Percentiles rank a stretch among this genome's conserved stretches.
These are phyloP conservation scores for Pilasporangium apinafurcum DNA, from an alignment of 352 stramenopile species.

Conservation along the genomic window DNA sequence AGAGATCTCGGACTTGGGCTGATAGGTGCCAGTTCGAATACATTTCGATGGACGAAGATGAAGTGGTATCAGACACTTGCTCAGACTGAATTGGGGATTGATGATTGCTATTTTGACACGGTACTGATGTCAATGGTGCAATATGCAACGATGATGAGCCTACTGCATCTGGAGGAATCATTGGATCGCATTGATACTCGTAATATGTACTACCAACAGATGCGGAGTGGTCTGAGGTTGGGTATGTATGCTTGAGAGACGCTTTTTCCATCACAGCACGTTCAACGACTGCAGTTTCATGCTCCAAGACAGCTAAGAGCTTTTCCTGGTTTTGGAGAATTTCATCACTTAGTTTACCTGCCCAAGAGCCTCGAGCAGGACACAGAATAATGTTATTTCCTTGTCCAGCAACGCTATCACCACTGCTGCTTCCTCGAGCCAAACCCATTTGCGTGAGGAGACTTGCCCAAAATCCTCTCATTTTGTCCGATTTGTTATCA, in stretches of 20 bases:
- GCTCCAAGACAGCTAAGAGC: slow-evolving; percentile 62
- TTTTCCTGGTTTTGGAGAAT: slow-evolving; percentile 83
- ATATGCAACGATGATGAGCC: not conserved
- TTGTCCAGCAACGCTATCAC: not conserved
- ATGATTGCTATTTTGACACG: too few relatives aligned
- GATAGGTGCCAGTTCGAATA: slow-evolving; percentile 47
- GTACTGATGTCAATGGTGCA: not conserved
- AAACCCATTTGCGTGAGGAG: slow-evolving; percentile 24
- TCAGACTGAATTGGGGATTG: too few relatives aligned
- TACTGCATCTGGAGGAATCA: slow-evolving; percentile 31
- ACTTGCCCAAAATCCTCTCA: slow-evolving; percentile 49
- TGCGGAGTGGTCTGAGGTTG: slow-evolving; percentile 15
- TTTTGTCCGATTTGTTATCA: slow-evolving; percentile 21
- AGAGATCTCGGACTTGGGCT: slow-evolving; percentile 57
- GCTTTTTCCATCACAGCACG: slow-evolving; percentile 74
- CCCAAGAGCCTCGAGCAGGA: slow-evolving; percentile 27
- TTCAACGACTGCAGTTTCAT: slow-evolving; percentile 74
- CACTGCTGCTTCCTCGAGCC: slow-evolving; percentile 2
- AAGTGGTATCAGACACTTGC: too few relatives aligned
- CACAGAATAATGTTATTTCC: slow-evolving; percentile 9
- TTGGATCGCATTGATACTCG: slow-evolving; percentile 59
- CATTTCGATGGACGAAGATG: slow-evolving; percentile 5
- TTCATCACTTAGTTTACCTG: slow-evolving; percentile 60
- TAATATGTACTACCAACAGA: slow-evolving; percentile 25
- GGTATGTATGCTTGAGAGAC: slow-evolving; percentile 67